A percentile compares a stretch with the other conserved stretches of the same genome.
phyloP scores from a whole-genome alignment of 768 basidiomycete genomes.

The Hirschioporus abietinus region DNA sequence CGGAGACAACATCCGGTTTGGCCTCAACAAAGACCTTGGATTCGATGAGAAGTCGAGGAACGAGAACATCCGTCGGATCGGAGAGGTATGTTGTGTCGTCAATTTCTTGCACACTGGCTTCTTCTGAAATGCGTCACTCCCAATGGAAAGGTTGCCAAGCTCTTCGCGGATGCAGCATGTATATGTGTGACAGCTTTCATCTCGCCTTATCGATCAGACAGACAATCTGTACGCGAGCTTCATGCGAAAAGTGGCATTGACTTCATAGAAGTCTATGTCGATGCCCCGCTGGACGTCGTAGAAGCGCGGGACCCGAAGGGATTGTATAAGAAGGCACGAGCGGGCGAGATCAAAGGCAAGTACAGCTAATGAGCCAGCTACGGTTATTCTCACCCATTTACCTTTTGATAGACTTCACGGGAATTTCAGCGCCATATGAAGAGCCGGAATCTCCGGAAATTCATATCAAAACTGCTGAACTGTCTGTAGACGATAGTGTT shows the following conservation, averaged over 20 bases:
- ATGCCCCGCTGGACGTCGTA: constrained; percentile 83
- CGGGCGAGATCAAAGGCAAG: constrained; percentile 92
- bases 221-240: constrained; percentile 73
- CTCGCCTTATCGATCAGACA: constrained; percentile 92
- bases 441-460: constrained; percentile 81
- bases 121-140: constrained; percentile 13
- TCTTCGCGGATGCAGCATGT: constrained; percentile 86
- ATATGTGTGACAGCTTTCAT: constrained; percentile 95
- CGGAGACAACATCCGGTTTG: constrained; percentile 94
- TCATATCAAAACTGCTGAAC: constrained; percentile 84
- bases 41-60: constrained; percentile 89
- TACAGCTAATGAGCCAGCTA: not conserved
- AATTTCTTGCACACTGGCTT: constrained; percentile 2
- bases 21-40: constrained; percentile 93
- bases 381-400: constrained; percentile 4
- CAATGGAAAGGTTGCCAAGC: constrained; percentile 83
- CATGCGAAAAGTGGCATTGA: constrained; percentile 69
- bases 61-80: constrained; percentile 95
- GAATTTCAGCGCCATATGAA: constrained; percentile 96
- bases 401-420: constrained; percentile 80
- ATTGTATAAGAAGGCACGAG: constrained; percentile 92
- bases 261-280: constrained; percentile 93
- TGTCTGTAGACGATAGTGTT: constrained; percentile 74
- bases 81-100: constrained; percentile 59
- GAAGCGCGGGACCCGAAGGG: constrained; percentile 97